Evolutionary conservation across 2,329 filamentous ascomycete species (phyloP).

Genomic region (Monosporascus sp.): DNA sequence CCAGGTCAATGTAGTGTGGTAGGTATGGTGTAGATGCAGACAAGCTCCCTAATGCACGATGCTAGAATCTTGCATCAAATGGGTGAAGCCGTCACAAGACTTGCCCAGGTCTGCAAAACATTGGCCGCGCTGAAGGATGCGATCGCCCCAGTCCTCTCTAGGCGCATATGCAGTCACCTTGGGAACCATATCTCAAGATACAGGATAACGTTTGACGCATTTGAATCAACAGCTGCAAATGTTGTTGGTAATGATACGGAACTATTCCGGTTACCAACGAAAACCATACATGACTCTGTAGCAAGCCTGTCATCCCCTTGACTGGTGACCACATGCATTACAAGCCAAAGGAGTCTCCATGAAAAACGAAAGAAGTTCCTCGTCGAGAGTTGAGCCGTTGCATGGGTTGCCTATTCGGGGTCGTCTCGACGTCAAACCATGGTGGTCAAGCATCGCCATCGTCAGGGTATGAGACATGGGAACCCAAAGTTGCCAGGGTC

Average conservation of each 20-base stretch:
- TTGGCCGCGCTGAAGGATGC: background rate
- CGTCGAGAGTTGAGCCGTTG: background rate
- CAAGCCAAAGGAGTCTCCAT: background rate
- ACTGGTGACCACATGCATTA: no score
- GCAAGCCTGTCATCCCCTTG: no score
- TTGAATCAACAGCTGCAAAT: no score
- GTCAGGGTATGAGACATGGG: background rate
- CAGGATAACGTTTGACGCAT: no score
- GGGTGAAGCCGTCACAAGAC: background rate
- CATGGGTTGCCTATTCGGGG: background rate
- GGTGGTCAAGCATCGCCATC: background rate
- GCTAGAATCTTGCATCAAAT: background rate
- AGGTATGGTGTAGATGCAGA: background rate
- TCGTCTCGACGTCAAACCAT: background rate
- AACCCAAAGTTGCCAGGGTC: background rate
- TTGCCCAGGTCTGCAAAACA: background rate
- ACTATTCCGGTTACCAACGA: no score
- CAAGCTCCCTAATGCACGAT: no score
- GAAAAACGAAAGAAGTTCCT: background rate
- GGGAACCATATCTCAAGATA: background rate
- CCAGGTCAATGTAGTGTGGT: background rate
- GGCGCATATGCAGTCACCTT: background rate
- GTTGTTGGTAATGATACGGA: no score
- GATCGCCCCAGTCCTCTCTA: background rate
- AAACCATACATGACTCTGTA: no score